phyloP scores from a whole-genome alignment of 2,329 filamentous ascomycete genomes.

The Colletotrichum caudatum region DNA sequence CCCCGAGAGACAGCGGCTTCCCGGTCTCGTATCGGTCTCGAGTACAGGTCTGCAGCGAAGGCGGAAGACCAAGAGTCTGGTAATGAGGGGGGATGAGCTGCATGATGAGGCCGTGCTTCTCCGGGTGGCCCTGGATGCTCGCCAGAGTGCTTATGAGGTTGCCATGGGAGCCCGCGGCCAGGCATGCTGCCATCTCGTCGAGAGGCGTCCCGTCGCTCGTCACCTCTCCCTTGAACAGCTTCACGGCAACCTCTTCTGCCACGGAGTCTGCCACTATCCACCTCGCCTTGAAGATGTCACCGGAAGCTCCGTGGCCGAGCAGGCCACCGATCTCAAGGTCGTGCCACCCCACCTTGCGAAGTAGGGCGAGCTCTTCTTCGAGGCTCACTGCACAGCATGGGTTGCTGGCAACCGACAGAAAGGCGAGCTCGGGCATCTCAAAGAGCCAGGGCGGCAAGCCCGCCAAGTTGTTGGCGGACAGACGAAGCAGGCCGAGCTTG shows the following conservation, averaged over 20 bases:
- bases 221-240: constrained; percentile 61
- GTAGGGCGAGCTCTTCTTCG: constrained; percentile 42
- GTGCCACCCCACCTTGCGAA: constrained; percentile 56
- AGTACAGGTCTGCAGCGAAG: constrained; percentile 59
- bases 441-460: constrained; percentile 59
- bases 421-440: constrained; percentile 58
- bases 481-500: constrained; percentile 57
- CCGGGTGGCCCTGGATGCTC: constrained; percentile 56
- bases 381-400: constrained; percentile 52
- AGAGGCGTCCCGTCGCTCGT: constrained; percentile 61
- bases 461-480: constrained; percentile 57
- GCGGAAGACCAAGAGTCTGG: constrained; percentile 57
- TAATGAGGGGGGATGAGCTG: constrained; percentile 60
- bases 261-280: constrained; percentile 49
- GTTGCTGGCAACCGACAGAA: constrained; percentile 62
- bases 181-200: constrained; percentile 63
- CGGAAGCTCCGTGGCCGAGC: constrained; percentile 60
- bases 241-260: constrained; percentile 58
- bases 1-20: constrained; percentile 47
- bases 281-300: constrained; percentile 57
- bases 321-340: constrained; percentile 55
- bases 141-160: constrained; percentile 61
- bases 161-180: constrained; percentile 59
- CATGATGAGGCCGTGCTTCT: constrained; percentile 58
- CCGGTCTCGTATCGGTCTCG: constrained; percentile 55